These are phyloP conservation scores for Coemansia sp. DNA, from an alignment of 192 early-diverging fungal species.

Conservation along the genomic window DNA sequence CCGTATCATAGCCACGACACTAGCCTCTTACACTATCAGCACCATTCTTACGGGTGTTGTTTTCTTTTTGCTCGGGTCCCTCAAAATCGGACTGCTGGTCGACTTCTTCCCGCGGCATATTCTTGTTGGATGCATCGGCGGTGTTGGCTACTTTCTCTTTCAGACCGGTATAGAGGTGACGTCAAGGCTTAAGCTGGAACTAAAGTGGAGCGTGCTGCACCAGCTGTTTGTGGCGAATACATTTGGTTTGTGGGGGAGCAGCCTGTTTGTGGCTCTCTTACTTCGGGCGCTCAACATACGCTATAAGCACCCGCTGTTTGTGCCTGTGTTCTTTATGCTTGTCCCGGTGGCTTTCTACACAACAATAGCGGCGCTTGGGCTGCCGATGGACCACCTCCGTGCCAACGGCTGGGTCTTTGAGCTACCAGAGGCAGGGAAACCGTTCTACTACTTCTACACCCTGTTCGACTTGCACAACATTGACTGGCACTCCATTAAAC, in stretches of 20 bases:
- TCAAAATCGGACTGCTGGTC: slow-evolving; percentile 75
- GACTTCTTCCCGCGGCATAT: slow-evolving; percentile 91
- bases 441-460: slow-evolving; percentile 88
- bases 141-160: slow-evolving; percentile 92
- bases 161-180: slow-evolving; percentile 91
- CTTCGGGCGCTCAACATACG: slow-evolving; percentile 71
- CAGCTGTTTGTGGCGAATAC: slow-evolving; percentile 66
- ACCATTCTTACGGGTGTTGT: slow-evolving; percentile 85
- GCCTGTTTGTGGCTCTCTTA: slow-evolving; percentile 64
- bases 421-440: slow-evolving; percentile 66
- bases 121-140: slow-evolving; percentile 91
- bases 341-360: slow-evolving; percentile 79
- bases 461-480: slow-evolving; percentile 61
- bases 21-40: slow-evolving; percentile 84
- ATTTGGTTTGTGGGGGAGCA: slow-evolving; percentile 79
- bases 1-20: slow-evolving; percentile 82
- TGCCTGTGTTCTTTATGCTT: slow-evolving; percentile 85
- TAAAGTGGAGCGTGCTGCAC: slow-evolving; percentile 60
- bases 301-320: slow-evolving; percentile 77
- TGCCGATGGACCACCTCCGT: slow-evolving; percentile 68
- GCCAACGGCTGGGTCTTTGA: slow-evolving; percentile 81
- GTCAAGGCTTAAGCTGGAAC: slow-evolving; percentile 61
- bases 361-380: slow-evolving; percentile 59
- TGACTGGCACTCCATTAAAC: slow-evolving; percentile 65
- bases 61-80: slow-evolving; percentile 82